Evolutionary conservation across 768 basidiomycete genomes (phyloP), one percentile per base, ranked within the genome.

Genomic region (Kwoniella botswanensis): DNA sequence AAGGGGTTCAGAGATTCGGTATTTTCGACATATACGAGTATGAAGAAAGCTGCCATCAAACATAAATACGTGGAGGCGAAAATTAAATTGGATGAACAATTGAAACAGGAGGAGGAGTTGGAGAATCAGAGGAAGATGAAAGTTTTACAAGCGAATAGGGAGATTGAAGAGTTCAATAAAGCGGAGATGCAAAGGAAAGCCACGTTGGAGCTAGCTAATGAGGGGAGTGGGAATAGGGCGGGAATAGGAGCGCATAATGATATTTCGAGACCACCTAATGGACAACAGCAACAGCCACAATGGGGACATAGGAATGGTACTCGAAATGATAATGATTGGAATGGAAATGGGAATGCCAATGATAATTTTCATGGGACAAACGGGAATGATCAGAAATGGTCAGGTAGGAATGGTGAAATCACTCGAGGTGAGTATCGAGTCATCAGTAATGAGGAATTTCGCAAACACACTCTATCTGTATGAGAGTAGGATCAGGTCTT

Each of bases 31-130:
- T 79, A 76, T 70, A 68, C 58, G 4, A 71, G 69, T 15, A 79
- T 81, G 78, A 81, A 78, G 59, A 69, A 76, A n/a, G 76, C 78
- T 17, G 80, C 80, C 0, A 74, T 79, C 13, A 63, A 64, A 50
- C 59, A 78, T 13, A 77, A 76, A 59, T 72, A 76, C 35, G 74
- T 75, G 0, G 78, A 81, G 71, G 71, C 71, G 15, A 78, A 76
- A 52, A 72, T 71, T 5, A 76, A 78, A 56, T 67, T 79, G 56
- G 62, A 71, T 42, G 56, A 71, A 53, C 65, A 71, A 26, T n/a
- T 71, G 10, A 41, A 63, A 62, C 53, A 65, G 44, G 74, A 74
- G 35, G 74, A 68, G 21, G 15, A 10, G 35, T 35, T 71, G 5
- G 70, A 71, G 63, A 54, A 42, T 15, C 54, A 56, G 26, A 35